A percentile compares a stretch with the other conserved stretches of the same genome.
phyloP scores from a whole-genome alignment of 306 rosid genomes.

The Quercus suber region DNA sequence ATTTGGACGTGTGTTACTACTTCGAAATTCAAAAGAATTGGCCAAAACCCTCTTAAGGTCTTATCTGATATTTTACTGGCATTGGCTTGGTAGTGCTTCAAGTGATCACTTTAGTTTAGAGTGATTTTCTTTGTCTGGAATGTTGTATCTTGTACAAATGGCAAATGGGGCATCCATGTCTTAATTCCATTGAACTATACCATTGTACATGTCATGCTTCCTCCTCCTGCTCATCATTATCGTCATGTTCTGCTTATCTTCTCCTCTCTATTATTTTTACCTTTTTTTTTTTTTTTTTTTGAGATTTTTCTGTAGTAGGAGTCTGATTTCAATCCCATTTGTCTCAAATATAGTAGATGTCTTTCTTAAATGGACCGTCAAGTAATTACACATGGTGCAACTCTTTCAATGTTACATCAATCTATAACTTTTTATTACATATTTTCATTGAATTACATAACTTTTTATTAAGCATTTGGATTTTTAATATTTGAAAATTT shows the following conservation, averaged over 20 bases:
- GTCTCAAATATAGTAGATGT: neutral
- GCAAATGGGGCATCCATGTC: constrained; percentile 29
- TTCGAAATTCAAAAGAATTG: constrained; percentile 87
- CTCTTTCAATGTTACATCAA: no score
- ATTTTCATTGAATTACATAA: no score
- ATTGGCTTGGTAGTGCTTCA: constrained; percentile 11
- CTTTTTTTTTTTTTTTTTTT: neutral
- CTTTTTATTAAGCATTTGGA: no score
- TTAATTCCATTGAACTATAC: constrained; percentile 16
- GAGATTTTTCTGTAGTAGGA: neutral
- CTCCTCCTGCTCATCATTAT: no score
- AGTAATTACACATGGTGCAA: no score
- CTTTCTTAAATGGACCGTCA: neutral
- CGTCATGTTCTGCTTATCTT: neutral
- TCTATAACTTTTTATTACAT: no score
- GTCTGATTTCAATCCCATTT: neutral
- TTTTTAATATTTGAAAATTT: no score
- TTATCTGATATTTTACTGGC: neutral
- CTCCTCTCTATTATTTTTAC: neutral
- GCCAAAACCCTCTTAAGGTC: constrained; percentile 46
- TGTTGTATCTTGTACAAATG: constrained; percentile 36
- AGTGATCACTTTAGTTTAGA: neutral
- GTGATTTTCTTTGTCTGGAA: constrained; percentile 18
- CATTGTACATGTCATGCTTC: neutral
- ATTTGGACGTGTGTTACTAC: constrained; percentile 67